Evolutionary conservation across 257 asterid genomes (phyloP).

Genomic region (Catharanthus roseus): DNA sequence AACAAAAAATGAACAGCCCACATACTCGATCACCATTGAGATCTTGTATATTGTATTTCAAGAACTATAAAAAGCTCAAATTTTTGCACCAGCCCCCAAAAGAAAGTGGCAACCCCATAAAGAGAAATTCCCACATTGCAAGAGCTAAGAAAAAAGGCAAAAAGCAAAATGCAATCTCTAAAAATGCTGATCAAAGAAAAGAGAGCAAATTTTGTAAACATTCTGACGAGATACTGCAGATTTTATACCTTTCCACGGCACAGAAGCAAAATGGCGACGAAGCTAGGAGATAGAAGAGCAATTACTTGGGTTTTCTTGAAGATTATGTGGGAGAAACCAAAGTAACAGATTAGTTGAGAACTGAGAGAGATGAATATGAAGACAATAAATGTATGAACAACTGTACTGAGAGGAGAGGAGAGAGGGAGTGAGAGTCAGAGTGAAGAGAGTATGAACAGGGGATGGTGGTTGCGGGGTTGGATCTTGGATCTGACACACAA

Average conservation of each 20-base stretch:
- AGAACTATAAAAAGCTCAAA: neutral
- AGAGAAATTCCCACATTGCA: neutral
- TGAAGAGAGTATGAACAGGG: neutral
- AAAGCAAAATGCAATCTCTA: neutral
- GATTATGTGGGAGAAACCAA: neutral
- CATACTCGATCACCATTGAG: neutral
- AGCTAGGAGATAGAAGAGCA: neutral
- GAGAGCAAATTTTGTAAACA: neutral
- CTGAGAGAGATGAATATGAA: neutral
- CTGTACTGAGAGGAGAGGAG: neutral
- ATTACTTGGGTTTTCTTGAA: neutral
- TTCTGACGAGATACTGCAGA: neutral
- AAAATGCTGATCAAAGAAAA: neutral
- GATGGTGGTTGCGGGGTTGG: neutral
- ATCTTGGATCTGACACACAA: slow-evolving; percentile 23
- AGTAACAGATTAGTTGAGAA: too few relatives aligned
- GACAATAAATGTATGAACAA: slow-evolving; percentile 11
- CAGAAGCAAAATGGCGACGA: neutral
- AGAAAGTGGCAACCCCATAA: neutral
- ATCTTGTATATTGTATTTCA: neutral
- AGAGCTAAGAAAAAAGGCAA: neutral
- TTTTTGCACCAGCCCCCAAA: neutral
- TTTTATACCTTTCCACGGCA: neutral
- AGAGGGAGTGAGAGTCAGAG: neutral
- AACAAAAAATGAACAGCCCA: neutral